phyloP scores from a whole-genome alignment of 2,329 filamentous ascomycete genomes.

The Exophiala aquamarina region DNA sequence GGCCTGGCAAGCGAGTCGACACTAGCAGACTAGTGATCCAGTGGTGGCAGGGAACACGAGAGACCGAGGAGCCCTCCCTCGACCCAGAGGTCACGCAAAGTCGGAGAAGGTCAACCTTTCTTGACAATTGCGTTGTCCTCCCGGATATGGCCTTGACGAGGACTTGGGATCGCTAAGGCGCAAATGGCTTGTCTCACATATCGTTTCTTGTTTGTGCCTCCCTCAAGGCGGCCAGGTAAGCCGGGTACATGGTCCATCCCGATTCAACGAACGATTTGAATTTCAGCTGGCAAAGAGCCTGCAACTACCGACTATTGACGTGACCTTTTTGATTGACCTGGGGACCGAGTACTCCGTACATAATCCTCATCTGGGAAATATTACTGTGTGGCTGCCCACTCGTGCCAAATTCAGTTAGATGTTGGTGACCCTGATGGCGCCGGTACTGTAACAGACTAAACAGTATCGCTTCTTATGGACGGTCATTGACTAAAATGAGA shows the following conservation, averaged over 20 bases:
- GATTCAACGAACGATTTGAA: too few species aligned
- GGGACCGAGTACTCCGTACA: too few species aligned
- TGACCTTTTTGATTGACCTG: too few species aligned
- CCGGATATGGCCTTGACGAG: not conserved
- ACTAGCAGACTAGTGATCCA: not conserved
- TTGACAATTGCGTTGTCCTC: slow-evolving; percentile 5
- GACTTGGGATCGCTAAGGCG: not conserved
- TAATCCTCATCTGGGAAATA: too few species aligned
- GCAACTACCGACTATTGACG: too few species aligned
- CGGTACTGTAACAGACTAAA: too few species aligned
- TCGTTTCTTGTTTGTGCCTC: slow-evolving; percentile 17
- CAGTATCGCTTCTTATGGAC: too few species aligned
- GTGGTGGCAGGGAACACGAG: slow-evolving; percentile 13
- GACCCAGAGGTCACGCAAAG: not conserved
- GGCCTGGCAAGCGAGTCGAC: too few species aligned
- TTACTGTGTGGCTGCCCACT: too few species aligned
- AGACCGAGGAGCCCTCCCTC: not conserved
- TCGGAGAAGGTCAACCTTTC: not conserved
- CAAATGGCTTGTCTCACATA: slow-evolving; percentile 18
- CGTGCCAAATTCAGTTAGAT: too few species aligned
- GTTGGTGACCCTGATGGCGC: too few species aligned
- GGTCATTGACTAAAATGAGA: too few species aligned
- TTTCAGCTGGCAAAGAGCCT: slow-evolving; percentile 1
- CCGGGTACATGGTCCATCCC: not conserved
- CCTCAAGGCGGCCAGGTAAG: not conserved